These are phyloP conservation scores for Neofusicoccum laricinum DNA, from an alignment of 2,329 filamentous ascomycete genomes.

Conservation along the genomic window DNA sequence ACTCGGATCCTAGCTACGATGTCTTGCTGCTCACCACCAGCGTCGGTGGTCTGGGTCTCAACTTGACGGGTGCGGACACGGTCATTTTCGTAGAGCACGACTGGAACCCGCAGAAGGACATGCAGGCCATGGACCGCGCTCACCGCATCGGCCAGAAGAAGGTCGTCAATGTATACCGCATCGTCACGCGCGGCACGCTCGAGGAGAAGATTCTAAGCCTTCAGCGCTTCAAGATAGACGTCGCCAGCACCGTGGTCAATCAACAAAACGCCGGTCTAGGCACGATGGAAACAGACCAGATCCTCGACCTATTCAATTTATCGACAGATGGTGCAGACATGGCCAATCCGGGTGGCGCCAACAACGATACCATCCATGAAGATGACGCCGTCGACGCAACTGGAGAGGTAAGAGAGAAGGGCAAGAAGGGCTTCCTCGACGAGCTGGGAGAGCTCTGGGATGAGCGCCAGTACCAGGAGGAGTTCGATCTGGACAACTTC, in stretches of 20 bases:
- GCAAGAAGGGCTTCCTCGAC: constrained; percentile 95
- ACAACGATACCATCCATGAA: constrained; percentile 72
- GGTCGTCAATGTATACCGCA: constrained; percentile 96
- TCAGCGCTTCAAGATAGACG: constrained; percentile 99
- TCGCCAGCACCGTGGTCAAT: constrained; percentile 96
- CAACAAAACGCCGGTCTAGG: constrained; percentile 94
- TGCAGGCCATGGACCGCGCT: constrained; percentile 98
- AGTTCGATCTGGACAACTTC: constrained; percentile 94
- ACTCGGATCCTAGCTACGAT: constrained; percentile 95
- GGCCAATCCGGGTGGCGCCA: constrained; percentile 62
- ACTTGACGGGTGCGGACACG: constrained; percentile 93
- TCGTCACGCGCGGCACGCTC: constrained; percentile 91
- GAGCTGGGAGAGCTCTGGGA: constrained; percentile 97
- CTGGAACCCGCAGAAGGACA: constrained; percentile 98
- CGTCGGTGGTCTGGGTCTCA: constrained; percentile 90
- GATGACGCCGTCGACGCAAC: constrained; percentile 79
- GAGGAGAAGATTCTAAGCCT: constrained; percentile 98
- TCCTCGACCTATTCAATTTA: constrained; percentile 92
- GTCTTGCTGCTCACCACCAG: constrained; percentile 90
- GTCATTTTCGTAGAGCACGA: constrained; percentile 99
- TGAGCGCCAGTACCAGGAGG: constrained; percentile 95
- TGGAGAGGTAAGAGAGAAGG: constrained; percentile 87
- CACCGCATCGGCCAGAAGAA: constrained; percentile 99
- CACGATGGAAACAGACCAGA: constrained; percentile 98
- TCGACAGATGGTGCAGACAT: constrained; percentile 50